Evolutionary conservation across 2,329 filamentous ascomycete species (phyloP).

Genomic region (Fusarium clavum): DNA sequence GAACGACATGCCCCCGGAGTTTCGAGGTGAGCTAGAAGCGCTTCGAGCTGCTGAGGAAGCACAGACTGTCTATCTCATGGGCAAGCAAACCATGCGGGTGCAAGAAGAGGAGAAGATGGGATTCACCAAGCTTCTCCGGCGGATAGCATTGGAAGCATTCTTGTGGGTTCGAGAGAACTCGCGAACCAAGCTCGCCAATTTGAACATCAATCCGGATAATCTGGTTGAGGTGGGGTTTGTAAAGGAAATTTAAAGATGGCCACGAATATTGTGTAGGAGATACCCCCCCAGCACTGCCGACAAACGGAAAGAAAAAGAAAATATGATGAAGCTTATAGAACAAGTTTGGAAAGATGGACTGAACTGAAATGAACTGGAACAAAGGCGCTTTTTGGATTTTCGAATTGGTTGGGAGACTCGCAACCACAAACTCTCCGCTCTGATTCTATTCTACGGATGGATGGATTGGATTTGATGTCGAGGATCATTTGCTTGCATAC

Average conservation of each 20-base stretch:
- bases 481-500: slow-evolving; percentile 28
- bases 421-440: slow-evolving; percentile 22
- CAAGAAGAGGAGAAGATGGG: slow-evolving; percentile 56
- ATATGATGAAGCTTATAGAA: not conserved
- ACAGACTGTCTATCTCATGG: slow-evolving; percentile 68
- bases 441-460: not conserved
- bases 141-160: slow-evolving; percentile 64
- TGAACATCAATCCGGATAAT: slow-evolving; percentile 62
- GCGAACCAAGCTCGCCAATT: slow-evolving; percentile 72
- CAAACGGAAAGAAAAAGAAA: not conserved
- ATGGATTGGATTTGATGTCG: not conserved
- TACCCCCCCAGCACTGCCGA: slow-evolving; percentile 7
- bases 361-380: slow-evolving; percentile 2
- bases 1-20: slow-evolving; percentile 41
- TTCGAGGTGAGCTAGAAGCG: slow-evolving; percentile 55
- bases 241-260: slow-evolving; percentile 66
- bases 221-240: slow-evolving; percentile 77
- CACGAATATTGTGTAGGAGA: slow-evolving; percentile 16
- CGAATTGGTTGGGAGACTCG: slow-evolving; percentile 16
- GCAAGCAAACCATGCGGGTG: slow-evolving; percentile 69
- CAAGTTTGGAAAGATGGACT: slow-evolving; percentile 10
- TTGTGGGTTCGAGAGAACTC: slow-evolving; percentile 75
- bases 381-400: slow-evolving; percentile 24
- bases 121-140: slow-evolving; percentile 53
- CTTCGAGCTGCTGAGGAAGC: slow-evolving; percentile 58